These are phyloP conservation scores for Blastobotrys capitulatus DNA, from an alignment of 1,139 yeast species.

Conservation along the genomic window DNA sequence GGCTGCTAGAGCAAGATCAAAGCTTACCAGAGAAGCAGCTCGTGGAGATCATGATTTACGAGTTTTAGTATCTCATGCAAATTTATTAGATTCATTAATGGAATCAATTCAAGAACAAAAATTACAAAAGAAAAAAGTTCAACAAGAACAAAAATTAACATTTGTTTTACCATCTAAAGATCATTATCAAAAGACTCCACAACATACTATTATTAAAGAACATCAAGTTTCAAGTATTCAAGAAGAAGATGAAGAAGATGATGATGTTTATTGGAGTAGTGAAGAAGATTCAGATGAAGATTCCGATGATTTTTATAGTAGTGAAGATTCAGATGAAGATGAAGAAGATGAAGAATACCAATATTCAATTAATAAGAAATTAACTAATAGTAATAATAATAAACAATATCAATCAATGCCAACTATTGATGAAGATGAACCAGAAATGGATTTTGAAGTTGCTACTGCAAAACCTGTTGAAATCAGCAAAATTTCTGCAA, in stretches of 20 bases:
- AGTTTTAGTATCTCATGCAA: slow-evolving; percentile 67
- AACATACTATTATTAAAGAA: slow-evolving; percentile 1
- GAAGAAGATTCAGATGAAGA: background rate
- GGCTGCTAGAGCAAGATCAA: slow-evolving; percentile 64
- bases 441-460: slow-evolving; percentile 6
- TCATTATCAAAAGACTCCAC: background rate
- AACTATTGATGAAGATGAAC: slow-evolving; percentile 22
- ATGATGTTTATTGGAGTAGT: background rate
- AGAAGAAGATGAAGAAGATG: slow-evolving; percentile 10
- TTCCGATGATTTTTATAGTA: background rate
- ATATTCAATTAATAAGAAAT: background rate
- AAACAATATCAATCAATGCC: slow-evolving; percentile 19
- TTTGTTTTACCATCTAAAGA: slow-evolving; percentile 4
- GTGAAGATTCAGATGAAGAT: background rate
- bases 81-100: slow-evolving; percentile 64
- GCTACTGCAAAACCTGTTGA: slow-evolving; percentile 6
- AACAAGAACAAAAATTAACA: slow-evolving; percentile 6
- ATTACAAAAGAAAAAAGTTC: slow-evolving; percentile 1
- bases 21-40: slow-evolving; percentile 62
- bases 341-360: slow-evolving; percentile 9
- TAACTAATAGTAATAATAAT: too few relatives aligned
- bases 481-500: background rate
- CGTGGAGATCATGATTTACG: slow-evolving; percentile 57
- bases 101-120: slow-evolving; percentile 33
- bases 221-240: background rate